phyloP scores from a whole-genome alignment of 331 rosid species.

The Ulmus americana region DNA sequence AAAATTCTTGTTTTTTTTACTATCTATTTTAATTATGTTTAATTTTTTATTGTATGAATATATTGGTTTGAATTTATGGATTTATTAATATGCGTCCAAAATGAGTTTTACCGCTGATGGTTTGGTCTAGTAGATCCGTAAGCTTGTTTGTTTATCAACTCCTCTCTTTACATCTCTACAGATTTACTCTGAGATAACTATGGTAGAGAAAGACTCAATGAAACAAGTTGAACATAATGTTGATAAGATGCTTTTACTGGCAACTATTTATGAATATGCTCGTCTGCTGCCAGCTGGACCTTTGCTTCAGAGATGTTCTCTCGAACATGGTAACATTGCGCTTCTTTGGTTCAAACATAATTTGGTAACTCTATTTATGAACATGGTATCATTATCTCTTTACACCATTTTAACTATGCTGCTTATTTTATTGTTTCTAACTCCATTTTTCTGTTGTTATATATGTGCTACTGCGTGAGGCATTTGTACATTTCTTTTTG shows the following conservation, averaged over 20 bases:
- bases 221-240: slow-evolving; percentile 38
- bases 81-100: neutral
- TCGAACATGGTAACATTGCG: slow-evolving; percentile 49
- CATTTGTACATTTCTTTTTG: slow-evolving; percentile 9
- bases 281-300: slow-evolving; percentile 61
- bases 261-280: slow-evolving; percentile 66
- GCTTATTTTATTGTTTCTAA: neutral
- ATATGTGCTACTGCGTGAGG: slow-evolving; percentile 1
- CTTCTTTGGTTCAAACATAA: slow-evolving; percentile 3
- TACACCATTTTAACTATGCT: neutral
- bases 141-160: neutral
- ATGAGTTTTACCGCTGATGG: neutral
- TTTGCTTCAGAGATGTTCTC: slow-evolving; percentile 73
- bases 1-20: too few relatives aligned
- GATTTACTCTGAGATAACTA: slow-evolving; percentile 56
- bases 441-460: slow-evolving; percentile 9
- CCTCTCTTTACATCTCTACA: slow-evolving; percentile 30
- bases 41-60: too few relatives aligned
- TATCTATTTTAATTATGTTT: too few relatives aligned
- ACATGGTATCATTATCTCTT: neutral
- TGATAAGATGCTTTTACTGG: slow-evolving; percentile 59
- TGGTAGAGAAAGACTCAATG: slow-evolving; percentile 32
- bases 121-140: too few relatives aligned
- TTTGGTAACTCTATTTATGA: too few relatives aligned
- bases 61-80: too few relatives aligned